phyloP scores from a whole-genome alignment of 2,329 filamentous ascomycete genomes.

The Penicillium sp. region DNA sequence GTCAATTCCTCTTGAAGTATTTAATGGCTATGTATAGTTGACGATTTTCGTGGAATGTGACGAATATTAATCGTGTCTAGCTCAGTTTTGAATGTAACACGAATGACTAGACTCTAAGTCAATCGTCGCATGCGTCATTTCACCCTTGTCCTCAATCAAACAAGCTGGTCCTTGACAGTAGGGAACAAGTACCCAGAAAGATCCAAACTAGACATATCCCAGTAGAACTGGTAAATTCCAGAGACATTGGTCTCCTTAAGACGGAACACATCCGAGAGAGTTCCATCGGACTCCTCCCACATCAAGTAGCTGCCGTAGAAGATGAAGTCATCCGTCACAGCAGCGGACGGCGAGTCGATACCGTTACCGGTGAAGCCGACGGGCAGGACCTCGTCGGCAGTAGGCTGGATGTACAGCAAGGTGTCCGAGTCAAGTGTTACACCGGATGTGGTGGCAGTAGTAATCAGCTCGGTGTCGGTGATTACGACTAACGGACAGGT shows the following conservation, averaged over 20 bases:
- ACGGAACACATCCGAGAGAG: slow-evolving; percentile 17
- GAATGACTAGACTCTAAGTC: no score
- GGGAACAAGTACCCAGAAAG: slow-evolving; percentile 7
- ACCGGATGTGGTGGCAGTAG: slow-evolving; percentile 17
- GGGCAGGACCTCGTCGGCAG: slow-evolving; percentile 7
- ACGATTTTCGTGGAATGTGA: no score
- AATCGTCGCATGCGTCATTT: no score
- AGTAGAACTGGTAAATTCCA: slow-evolving; percentile 20
- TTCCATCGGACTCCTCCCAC: slow-evolving; percentile 15
- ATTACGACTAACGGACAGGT: slow-evolving; percentile 8
- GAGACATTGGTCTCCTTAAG: slow-evolving; percentile 16
- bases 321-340: slow-evolving; percentile 6
- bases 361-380: slow-evolving; percentile 22
- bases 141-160: not conserved
- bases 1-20: no score
- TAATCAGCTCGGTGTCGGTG: slow-evolving; percentile 6
- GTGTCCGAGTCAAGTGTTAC: slow-evolving; percentile 14
- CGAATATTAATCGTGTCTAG: no score
- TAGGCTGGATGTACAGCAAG: slow-evolving; percentile 18
- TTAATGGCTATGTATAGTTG: no score
- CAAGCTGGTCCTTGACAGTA: not conserved
- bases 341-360: slow-evolving; percentile 9
- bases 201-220: slow-evolving; percentile 19
- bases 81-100: no score
- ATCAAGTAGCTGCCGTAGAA: slow-evolving; percentile 21